Evolutionary conservation across 257 asterid species (phyloP).

Genomic region (Solanum clarkiae): DNA sequence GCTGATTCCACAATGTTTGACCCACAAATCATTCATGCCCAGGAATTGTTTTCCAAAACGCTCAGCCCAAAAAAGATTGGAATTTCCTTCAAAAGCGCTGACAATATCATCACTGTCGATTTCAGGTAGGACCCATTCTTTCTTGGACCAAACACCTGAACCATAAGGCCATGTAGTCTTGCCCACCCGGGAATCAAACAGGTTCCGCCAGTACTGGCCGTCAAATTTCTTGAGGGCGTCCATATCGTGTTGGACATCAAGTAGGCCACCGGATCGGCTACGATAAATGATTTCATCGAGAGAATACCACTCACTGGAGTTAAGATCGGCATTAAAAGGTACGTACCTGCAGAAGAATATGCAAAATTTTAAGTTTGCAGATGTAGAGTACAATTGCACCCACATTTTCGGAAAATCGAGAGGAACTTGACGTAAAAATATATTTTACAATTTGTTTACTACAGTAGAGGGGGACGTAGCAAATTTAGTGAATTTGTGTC

Average conservation of each 20-base stretch:
- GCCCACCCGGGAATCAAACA: slow-evolving; percentile 82
- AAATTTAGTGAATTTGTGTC: neutral
- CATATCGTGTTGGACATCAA: slow-evolving; percentile 75
- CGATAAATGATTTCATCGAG: slow-evolving; percentile 77
- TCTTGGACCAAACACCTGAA: slow-evolving; percentile 81
- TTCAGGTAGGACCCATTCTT: slow-evolving; percentile 75
- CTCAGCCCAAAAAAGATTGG: slow-evolving; percentile 78
- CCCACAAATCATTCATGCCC: slow-evolving; percentile 81
- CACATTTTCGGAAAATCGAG: neutral
- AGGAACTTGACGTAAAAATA: neutral
- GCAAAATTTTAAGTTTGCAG: slow-evolving; percentile 40
- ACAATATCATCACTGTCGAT: slow-evolving; percentile 59
- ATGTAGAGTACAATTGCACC: slow-evolving; percentile 27
- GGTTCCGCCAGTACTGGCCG: slow-evolving; percentile 65
- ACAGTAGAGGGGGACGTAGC: neutral
- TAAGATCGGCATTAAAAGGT: slow-evolving; percentile 48
- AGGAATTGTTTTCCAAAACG: slow-evolving; percentile 77
- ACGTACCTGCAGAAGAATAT: slow-evolving; percentile 36
- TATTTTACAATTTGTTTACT: neutral
- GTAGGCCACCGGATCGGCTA: slow-evolving; percentile 76
- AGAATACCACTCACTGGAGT: slow-evolving; percentile 50
- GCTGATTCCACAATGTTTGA: slow-evolving; percentile 73
- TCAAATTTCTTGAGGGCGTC: slow-evolving; percentile 60
- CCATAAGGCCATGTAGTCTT: slow-evolving; percentile 86
- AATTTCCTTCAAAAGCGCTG: slow-evolving; percentile 69